Evolutionary conservation across 371 early-diverging fungal genomes (phyloP).

Genomic region (Mucor sp.): DNA sequence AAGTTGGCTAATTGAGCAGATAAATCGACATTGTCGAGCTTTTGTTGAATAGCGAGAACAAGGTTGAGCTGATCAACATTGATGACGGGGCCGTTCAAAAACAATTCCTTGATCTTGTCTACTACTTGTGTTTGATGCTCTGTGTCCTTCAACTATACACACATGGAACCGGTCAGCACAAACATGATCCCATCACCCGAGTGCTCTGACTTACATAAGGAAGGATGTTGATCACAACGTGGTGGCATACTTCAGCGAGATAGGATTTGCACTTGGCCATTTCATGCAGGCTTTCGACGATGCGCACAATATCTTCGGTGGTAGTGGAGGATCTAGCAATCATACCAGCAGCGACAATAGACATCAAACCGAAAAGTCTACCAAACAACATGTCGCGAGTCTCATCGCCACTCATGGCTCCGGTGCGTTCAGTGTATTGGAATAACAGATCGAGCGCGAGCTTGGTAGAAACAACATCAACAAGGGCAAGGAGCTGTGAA

Average conservation of each 20-base stretch:
- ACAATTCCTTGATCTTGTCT: slow-evolving; percentile 51
- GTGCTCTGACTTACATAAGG: slow-evolving; percentile 47
- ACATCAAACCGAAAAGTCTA: slow-evolving; percentile 85
- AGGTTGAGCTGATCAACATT: slow-evolving; percentile 76
- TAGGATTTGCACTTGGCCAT: slow-evolving; percentile 75
- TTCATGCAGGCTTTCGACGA: slow-evolving; percentile 68
- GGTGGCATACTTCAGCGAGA: slow-evolving; percentile 73
- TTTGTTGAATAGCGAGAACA: slow-evolving; percentile 54
- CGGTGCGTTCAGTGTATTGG: slow-evolving; percentile 61
- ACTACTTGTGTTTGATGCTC: slow-evolving; percentile 37
- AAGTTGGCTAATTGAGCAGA: slow-evolving; percentile 42
- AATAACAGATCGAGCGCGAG: slow-evolving; percentile 72
- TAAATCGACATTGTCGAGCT: slow-evolving; percentile 48
- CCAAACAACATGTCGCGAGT: slow-evolving; percentile 88
- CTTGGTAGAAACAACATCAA: slow-evolving; percentile 51
- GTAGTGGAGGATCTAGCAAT: slow-evolving; percentile 65
- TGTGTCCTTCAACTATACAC: slow-evolving; percentile 33
- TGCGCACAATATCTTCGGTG: slow-evolving; percentile 64
- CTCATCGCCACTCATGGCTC: slow-evolving; percentile 74
- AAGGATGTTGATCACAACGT: slow-evolving; percentile 66
- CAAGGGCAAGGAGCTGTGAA: slow-evolving; percentile 37
- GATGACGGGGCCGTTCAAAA: slow-evolving; percentile 60
- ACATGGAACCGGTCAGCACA: neutral
- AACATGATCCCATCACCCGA: neutral
- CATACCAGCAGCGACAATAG: slow-evolving; percentile 82